Evolutionary conservation across 192 early-diverging fungal species (phyloP), one percentile per base, ranked within the genome.

Genomic region (Podila epigama): DNA sequence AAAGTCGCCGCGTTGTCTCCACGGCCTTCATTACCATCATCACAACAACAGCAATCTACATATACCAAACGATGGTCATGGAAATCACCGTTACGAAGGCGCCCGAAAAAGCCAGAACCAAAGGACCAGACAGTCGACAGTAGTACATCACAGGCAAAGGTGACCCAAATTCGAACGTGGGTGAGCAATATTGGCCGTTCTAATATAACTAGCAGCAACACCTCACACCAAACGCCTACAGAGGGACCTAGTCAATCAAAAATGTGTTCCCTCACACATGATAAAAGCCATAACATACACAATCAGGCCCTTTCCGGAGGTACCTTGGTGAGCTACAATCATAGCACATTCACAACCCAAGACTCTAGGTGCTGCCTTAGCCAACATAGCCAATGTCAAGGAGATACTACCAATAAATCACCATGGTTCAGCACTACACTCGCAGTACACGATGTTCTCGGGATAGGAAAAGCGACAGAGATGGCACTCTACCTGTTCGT

Each of bases 381-480:
- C 20, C 44, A 48, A 15, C n/a, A 22, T n/a, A 44, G 41, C 11
- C n/a, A 48, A 7, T 48, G 7, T 1, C 8, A 48, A 48, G 15
- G 15, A 22, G 25, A 48, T 15, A 48, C 44, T 8, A 15, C n/a
- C 44, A 20, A 48, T 48, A 18, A 48, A 48, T 18, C 44, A 22
- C 44, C 41, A 7, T 44, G 44, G 44, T 48, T 48, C 20, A 44
- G 20, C 41, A 48, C 44, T 22, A 66, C 57, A 11, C 51, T 73
- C 20, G 63, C 63, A 25, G 51, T 73, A 22, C 70, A 73, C 27
- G 70, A 73, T 39, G 16, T 73, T 20, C 61, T 73, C 59, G 70
- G 70, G 22, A 25, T 73, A 15, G 70, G 70, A 13, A 73, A 60
- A 20, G 58, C 64, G 15, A 60, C 33, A 13, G 70, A 73, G 58